Conservation (phyloP, 2,329 filamentous ascomycete genomes). For the Neonectria coccinea region DNA sequence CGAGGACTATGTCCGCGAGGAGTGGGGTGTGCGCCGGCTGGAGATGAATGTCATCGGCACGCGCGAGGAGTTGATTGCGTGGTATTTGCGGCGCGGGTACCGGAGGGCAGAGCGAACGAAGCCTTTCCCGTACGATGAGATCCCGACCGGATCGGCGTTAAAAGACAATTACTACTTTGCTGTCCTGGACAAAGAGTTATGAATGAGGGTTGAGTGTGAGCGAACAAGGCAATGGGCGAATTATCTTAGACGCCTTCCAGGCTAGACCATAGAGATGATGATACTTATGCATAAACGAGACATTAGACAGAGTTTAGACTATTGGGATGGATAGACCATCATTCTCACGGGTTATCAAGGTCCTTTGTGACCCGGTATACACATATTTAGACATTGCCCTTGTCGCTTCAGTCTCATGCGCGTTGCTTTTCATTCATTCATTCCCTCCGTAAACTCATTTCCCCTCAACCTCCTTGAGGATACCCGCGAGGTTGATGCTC, state of each 20-base stretch:
- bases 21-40: slow-evolving; percentile 51
- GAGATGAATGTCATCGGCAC: slow-evolving; percentile 60
- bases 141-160: slow-evolving; percentile 52
- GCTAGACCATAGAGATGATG: background rate
- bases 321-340: slow-evolving; percentile 28
- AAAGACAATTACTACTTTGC: slow-evolving; percentile 59
- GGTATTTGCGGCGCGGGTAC: slow-evolving; percentile 60
- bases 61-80: slow-evolving; percentile 58
- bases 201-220: background rate
- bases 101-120: slow-evolving; percentile 51
- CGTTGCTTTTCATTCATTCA: slow-evolving; percentile 23
- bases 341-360: slow-evolving; percentile 35
- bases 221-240: background rate
- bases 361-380: slow-evolving; percentile 37
- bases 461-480: slow-evolving; percentile 75
- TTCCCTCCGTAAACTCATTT: slow-evolving; percentile 46
- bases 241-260: background rate
- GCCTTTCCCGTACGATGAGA: slow-evolving; percentile 57
- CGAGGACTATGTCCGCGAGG: slow-evolving; percentile 52
- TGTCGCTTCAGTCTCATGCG: slow-evolving; percentile 14
- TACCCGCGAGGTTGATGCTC: slow-evolving; percentile 91
- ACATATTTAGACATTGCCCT: slow-evolving; percentile 36
- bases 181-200: slow-evolving; percentile 55
- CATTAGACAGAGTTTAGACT: background rate
- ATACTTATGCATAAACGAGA: background rate